Base-by-base conservation (phyloP, 495 filamentous ascomycete genomes). In the Aspergillus egyptiacus region DNA sequence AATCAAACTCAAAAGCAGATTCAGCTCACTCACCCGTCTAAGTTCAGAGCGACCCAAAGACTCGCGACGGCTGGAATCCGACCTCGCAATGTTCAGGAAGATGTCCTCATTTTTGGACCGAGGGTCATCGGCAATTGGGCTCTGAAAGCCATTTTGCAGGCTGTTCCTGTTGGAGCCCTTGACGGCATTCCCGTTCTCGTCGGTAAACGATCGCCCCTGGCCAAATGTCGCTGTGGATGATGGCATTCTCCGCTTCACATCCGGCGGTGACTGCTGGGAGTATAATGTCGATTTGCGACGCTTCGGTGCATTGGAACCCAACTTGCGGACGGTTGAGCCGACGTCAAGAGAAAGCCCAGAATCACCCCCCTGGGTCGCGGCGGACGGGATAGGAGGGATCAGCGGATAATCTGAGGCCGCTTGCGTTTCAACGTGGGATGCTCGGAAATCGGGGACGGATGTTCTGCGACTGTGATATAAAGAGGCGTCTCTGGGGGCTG, bases 41-140 rank as follows among this genome's bases (percentile, higher is more conserved):
- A 74, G 65, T 49, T 74, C 72, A 22, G 72, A 69, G 11, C 71
- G 66, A 17, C 66, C 69, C n/a, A 67, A 53, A 24, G 65, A 68
- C 38, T 77, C 69, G 46, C 69, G 70, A 50, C 68, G 67, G 22
- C 58, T 62, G 11, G 70, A 75, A 51, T 81, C 78, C 2, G 73
- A 64, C 47, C 73, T 73, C 10, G 82, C 82, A 48, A 85, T 77
- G 49, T 81, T 77, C 43, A 85, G 59, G 57, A 85, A 85, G 18
- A 85, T 60, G 64, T 85, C 82, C 43, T 82, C 81, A 46, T 69
- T 72, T 41, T 64, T 66, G 7, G 63, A 62, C 19, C 64, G 61
- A 28, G 57, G 46, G 10, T 70, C 65, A 42, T 72, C 62, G 24
- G 61, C 58, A 27, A 61, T 47, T 23, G 56, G 37, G 33, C 50